These are phyloP conservation scores for Oryza coarctata DNA, from an alignment of 176 grass and related monocot genomes.

Conservation along the genomic window DNA sequence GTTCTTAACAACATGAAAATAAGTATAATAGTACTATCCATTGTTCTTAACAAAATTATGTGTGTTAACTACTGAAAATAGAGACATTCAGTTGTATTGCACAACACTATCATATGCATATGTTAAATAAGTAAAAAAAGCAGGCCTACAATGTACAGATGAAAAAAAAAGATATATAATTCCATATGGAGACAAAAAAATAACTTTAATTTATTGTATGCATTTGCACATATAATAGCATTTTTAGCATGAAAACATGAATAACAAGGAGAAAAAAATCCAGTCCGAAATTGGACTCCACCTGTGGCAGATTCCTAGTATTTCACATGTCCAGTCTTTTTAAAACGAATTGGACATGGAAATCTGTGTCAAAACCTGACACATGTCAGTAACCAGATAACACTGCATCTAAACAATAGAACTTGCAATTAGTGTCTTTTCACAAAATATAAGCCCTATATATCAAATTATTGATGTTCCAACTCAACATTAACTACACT, in stretches of 20 bases:
- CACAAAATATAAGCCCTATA: neutral
- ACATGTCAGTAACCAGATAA: neutral
- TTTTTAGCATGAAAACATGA: neutral
- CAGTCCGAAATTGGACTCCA: neutral
- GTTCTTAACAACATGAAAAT: too few species aligned
- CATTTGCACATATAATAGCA: neutral
- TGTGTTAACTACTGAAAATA: conserved; percentile 1
- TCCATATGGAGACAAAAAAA: neutral
- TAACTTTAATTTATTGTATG: neutral
- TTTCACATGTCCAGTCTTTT: neutral
- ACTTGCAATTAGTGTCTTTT: neutral
- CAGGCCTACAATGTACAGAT: neutral
- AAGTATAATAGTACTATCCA: neutral
- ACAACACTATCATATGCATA: neutral
- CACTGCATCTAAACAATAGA: neutral
- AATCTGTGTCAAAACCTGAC: neutral
- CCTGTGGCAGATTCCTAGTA: neutral
- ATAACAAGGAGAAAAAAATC: neutral
- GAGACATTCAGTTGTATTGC: neutral
- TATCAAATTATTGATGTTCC: neutral
- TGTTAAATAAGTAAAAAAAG: neutral
- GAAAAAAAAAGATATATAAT: neutral
- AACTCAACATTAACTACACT: neutral
- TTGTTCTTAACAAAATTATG: neutral
- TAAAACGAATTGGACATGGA: neutral